Evolutionary conservation across 2,329 filamentous ascomycete species (phyloP), one percentile per base, ranked within the genome.

Genomic region (Colletotrichum sp.): DNA sequence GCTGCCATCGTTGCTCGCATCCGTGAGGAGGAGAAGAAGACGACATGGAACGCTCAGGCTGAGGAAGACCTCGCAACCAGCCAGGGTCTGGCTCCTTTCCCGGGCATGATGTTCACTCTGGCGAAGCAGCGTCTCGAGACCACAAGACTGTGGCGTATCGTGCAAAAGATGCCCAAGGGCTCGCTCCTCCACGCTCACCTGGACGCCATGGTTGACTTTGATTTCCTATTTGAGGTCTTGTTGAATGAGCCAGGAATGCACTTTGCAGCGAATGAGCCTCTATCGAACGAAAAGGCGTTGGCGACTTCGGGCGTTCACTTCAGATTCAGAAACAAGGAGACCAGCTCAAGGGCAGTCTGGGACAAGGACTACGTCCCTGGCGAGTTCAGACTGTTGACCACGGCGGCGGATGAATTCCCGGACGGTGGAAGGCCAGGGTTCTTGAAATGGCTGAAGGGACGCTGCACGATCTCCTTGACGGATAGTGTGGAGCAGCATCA

Each of bases 91-190:
- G 91, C 92, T 69, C 85, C 95, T 28, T 94, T 93, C 81, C 94
- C 94, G 1, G 95, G 95, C 6, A 96, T 96, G 92, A 95, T 96
- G 93, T 97, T 96, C 83, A 91, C 89, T 6, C 88, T 95, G 21
- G 94, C 94, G 75, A 95, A 94, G 83, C 90, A 91, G 36, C 90
- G 91, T 24, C 95, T 96, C 90, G 94, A 96, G 83, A 88, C 88
- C 78, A 96, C 94, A 21, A 92, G 92, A 80, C 87, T 97, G 28
- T 97, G 94, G 94, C 89, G 91, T 78, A 95, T 97, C 78, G 89
- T 96, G 15, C 89, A 92, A 77, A 90, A 87, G 79, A 94, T 97
- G 93, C 95, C 95, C 21, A 97, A 97, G 82, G 95, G 95, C 15
- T 89, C 93, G 9, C 86, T 96, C 32, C 85, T 96, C 71, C 95